Conservation (phyloP, 2,329 filamentous ascomycete genomes). For the Paraphaeosphaeria minitans region DNA sequence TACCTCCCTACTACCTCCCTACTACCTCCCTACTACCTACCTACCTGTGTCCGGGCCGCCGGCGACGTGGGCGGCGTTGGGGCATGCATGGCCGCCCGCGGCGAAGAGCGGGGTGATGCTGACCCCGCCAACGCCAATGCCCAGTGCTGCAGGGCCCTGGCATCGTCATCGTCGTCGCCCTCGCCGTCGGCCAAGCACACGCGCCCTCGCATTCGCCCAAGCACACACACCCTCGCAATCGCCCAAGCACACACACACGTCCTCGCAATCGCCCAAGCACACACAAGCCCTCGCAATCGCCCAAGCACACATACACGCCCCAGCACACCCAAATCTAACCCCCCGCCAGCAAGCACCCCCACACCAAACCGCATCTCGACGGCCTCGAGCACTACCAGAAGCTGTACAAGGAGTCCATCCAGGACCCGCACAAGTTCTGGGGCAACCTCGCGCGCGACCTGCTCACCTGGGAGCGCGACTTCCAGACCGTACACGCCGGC, state of each 20-base stretch:
- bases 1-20: too few relatives aligned
- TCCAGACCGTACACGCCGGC: slow-evolving; percentile 84
- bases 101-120: slow-evolving; percentile 44
- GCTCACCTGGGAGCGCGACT: slow-evolving; percentile 87
- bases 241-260: background rate
- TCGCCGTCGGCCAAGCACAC: background rate
- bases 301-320: background rate
- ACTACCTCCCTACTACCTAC: too few relatives aligned
- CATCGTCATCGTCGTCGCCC: background rate
- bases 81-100: slow-evolving; percentile 8
- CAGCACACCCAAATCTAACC: slow-evolving; percentile 14
- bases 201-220: too few relatives aligned
- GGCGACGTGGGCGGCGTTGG: background rate
- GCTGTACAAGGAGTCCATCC: slow-evolving; percentile 82
- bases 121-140: slow-evolving; percentile 28
- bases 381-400: slow-evolving; percentile 66
- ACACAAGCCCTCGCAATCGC: too few relatives aligned
- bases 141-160: background rate
- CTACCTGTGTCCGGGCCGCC: too few relatives aligned
- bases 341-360: slow-evolving; percentile 60
- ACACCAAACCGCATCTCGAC: slow-evolving; percentile 62
- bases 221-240: too few relatives aligned
- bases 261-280: too few relatives aligned
- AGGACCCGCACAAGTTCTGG: slow-evolving; percentile 90
- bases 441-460: slow-evolving; percentile 82